These are phyloP conservation scores for Podospora comata DNA, from an alignment of 495 filamentous ascomycete genomes.

Conservation along the genomic window DNA sequence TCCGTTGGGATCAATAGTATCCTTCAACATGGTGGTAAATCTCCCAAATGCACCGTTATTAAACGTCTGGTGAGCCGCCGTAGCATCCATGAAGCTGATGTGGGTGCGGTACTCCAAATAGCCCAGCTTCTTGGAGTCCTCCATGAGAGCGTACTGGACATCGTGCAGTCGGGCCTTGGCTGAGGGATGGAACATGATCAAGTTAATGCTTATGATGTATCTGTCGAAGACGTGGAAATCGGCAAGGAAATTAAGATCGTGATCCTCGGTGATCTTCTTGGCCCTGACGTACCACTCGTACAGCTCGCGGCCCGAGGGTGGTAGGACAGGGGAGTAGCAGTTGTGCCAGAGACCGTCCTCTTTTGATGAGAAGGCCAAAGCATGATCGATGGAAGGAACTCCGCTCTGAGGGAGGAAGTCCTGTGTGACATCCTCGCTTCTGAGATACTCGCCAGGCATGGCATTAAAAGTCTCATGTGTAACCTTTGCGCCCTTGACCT, in stretches of 20 bases:
- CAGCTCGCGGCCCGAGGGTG: background rate
- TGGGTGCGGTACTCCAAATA: constrained; percentile 58
- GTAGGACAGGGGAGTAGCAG: background rate
- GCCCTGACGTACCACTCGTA: background rate
- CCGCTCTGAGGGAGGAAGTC: background rate
- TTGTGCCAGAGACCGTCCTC: background rate
- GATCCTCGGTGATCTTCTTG: background rate
- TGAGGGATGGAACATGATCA: background rate
- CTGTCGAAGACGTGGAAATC: background rate
- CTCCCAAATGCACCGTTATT: constrained; percentile 49
- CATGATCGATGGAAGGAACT: background rate
- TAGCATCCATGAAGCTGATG: constrained; percentile 51
- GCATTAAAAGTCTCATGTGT: background rate
- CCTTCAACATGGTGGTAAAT: constrained; percentile 53
- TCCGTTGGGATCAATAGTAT: constrained; percentile 55
- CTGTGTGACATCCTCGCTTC: background rate
- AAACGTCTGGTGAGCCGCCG: constrained; percentile 53
- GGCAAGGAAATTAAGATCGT: background rate
- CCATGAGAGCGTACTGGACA: background rate
- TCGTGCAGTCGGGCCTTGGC: background rate
- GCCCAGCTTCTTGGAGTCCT: constrained; percentile 24
- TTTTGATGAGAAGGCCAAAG: background rate
- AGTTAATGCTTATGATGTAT: constrained; percentile 18
- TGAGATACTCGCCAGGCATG: background rate
- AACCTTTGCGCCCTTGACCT: background rate